Percentiles rank a stretch among this genome's conserved stretches.
Evolutionary conservation across 2,329 filamentous ascomycete species (phyloP).

Genomic region (Curvularia sp.): DNA sequence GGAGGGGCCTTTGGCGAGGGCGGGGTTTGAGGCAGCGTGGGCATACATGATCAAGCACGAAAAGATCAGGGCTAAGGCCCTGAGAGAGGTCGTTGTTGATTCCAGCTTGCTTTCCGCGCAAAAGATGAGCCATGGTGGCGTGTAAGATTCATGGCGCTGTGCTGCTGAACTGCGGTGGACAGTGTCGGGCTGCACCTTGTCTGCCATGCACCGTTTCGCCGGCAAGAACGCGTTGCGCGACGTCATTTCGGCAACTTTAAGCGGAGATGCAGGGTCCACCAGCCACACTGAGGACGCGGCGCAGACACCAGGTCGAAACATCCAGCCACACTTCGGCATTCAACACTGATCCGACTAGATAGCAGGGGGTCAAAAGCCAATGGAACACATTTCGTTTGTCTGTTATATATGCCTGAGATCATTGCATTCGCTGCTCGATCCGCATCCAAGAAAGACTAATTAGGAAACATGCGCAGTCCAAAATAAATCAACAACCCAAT

Average conservation of each 20-base stretch:
- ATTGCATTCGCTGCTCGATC: not conserved
- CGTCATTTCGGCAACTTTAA: conserved; percentile 28
- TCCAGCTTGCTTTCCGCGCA: conserved; percentile 91
- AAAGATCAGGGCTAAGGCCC: conserved; percentile 77
- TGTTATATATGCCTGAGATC: not conserved
- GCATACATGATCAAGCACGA: conserved; percentile 79
- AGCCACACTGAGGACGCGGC: conserved; percentile 1
- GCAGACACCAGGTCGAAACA: not conserved
- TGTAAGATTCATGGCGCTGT: conserved; percentile 41
- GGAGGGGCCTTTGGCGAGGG: conserved; percentile 6
- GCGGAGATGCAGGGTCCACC: conserved; percentile 30
- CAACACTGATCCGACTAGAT: not conserved
- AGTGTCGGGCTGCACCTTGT: conserved; percentile 18
- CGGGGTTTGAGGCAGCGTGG: conserved; percentile 32
- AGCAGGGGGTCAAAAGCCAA: not conserved
- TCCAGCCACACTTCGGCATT: conserved; percentile 12
- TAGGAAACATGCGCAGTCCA: conserved; percentile 6
- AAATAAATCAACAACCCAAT: not conserved
- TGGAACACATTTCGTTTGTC: not conserved
- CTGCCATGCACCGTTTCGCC: conserved; percentile 20
- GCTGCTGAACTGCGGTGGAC: conserved; percentile 11
- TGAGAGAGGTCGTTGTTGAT: conserved; percentile 90
- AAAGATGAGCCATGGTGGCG: conserved; percentile 77
- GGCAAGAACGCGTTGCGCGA: conserved; percentile 24
- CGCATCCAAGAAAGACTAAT: conserved; percentile 2